These are phyloP conservation scores for Knoxia roxburghii DNA, from an alignment of 257 asterid species.

Conservation along the genomic window DNA sequence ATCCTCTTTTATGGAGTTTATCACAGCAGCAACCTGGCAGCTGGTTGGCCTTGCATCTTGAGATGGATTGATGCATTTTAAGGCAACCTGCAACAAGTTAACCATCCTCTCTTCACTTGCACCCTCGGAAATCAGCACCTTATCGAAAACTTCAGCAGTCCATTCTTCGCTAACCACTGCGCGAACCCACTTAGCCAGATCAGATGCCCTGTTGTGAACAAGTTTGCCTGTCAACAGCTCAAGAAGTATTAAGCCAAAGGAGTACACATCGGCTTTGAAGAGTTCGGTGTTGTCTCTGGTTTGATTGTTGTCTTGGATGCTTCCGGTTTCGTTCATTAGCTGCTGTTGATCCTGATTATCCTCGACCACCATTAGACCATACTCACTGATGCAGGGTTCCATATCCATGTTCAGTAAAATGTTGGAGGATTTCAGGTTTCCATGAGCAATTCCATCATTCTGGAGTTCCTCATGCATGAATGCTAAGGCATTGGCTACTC, in stretches of 20 bases:
- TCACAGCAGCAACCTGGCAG: slow-evolving; percentile 44
- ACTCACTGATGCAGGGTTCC: slow-evolving; percentile 66
- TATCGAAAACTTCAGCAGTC: slow-evolving; percentile 72
- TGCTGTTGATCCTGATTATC: slow-evolving; percentile 26
- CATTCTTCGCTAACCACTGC: slow-evolving; percentile 67
- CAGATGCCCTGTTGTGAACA: slow-evolving; percentile 46
- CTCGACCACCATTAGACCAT: slow-evolving; percentile 41
- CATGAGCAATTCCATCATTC: slow-evolving; percentile 52
- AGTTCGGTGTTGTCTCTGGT: not conserved
- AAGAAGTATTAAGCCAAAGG: slow-evolving; percentile 54
- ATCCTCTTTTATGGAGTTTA: slow-evolving; percentile 39
- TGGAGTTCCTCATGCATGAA: slow-evolving; percentile 53
- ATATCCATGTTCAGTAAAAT: slow-evolving; percentile 41
- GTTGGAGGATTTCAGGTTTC: slow-evolving; percentile 70
- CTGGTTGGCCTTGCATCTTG: slow-evolving; percentile 43
- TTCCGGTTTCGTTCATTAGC: slow-evolving; percentile 16
- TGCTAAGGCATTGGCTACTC: slow-evolving; percentile 45
- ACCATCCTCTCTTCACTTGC: slow-evolving; percentile 65
- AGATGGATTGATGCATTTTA: slow-evolving; percentile 46
- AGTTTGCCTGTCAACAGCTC: slow-evolving; percentile 67
- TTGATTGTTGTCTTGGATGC: not conserved
- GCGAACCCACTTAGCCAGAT: slow-evolving; percentile 65
- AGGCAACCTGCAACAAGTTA: slow-evolving; percentile 54
- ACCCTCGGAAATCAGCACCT: slow-evolving; percentile 40
- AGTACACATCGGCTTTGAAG: slow-evolving; percentile 41